Conservation (phyloP, 768 basidiomycete species). For the Postia placenta region DNA sequence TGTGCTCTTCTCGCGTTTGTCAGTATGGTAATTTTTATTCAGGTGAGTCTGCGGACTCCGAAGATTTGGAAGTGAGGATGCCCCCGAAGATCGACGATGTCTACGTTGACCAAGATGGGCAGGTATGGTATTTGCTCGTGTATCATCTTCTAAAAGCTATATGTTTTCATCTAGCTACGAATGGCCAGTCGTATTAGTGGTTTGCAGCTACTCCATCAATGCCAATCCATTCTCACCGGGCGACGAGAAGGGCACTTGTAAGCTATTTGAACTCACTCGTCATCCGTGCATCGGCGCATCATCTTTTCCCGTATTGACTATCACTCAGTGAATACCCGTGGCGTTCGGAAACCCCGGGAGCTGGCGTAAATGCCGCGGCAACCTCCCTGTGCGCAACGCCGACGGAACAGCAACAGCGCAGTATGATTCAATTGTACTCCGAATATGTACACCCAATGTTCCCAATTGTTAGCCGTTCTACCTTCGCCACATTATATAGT, state of each 20-base stretch:
- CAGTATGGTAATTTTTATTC: not conserved
- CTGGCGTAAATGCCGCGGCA: not conserved
- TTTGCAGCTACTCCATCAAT: conserved; percentile 1
- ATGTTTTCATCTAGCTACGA: not conserved
- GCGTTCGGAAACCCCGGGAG: not conserved
- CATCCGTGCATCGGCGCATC: too few species aligned
- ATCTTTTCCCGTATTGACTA: not conserved
- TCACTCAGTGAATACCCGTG: not conserved
- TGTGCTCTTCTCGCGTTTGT: not conserved
- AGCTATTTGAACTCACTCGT: not conserved
- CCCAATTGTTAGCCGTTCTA: not conserved
- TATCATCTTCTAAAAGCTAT: too few species aligned
- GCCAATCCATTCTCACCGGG: conserved; percentile 1
- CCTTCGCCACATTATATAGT: not conserved
- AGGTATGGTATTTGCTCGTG: not conserved
- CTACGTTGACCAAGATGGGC: conserved; percentile 1
- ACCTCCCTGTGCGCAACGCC: not conserved
- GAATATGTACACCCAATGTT: conserved; percentile 4
- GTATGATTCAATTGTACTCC: not conserved
- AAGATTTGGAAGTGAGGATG: not conserved
- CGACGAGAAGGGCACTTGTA: not conserved
- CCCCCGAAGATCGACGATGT: not conserved
- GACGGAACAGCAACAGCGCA: conserved; percentile 1
- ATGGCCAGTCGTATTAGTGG: conserved; percentile 1
- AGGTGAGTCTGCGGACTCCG: conserved; percentile 3